Conservation (phyloP, 306 rosid genomes). For the Acacia crassicarpa region DNA sequence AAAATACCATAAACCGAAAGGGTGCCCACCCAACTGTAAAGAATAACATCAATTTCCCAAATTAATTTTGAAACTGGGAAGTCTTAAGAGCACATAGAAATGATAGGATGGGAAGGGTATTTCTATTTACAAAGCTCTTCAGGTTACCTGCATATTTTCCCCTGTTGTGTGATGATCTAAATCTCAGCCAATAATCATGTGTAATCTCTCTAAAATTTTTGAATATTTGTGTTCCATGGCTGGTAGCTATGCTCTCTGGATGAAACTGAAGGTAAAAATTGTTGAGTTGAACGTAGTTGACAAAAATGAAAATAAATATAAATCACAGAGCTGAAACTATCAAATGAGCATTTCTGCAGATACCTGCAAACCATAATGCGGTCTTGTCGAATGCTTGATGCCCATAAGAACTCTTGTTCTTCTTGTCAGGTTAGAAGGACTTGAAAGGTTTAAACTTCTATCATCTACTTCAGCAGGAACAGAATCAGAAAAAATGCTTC, state of each 20-base stretch:
- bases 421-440: slow-evolving; percentile 33
- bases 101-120: slow-evolving; percentile 26
- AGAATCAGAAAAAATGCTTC: slow-evolving; percentile 37
- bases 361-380: slow-evolving; percentile 99
- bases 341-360: slow-evolving; percentile 17
- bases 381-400: slow-evolving; percentile 82
- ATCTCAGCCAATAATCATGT: slow-evolving; percentile 73
- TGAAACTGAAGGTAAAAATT: slow-evolving; percentile 79
- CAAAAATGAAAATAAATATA: slow-evolving; percentile 27
- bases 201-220: slow-evolving; percentile 85
- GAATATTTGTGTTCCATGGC: slow-evolving; percentile 82
- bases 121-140: slow-evolving; percentile 22
- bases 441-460: slow-evolving; percentile 34
- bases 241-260: slow-evolving; percentile 97
- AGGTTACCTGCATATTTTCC: slow-evolving; percentile 60
- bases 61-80: slow-evolving; percentile 1
- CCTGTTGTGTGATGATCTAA: slow-evolving; percentile 41
- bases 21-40: slow-evolving; percentile 9
- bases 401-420: slow-evolving; percentile 78
- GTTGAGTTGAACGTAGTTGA: slow-evolving; percentile 27
- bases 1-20: slow-evolving; percentile 8
- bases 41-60: slow-evolving; percentile 19
- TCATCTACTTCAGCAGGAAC: slow-evolving; percentile 33
- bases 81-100: slow-evolving; percentile 10
- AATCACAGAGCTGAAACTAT: slow-evolving; percentile 17